Evolutionary conservation across 2,329 filamentous ascomycete species (phyloP).

Genomic region (Phialophora macrospora): DNA sequence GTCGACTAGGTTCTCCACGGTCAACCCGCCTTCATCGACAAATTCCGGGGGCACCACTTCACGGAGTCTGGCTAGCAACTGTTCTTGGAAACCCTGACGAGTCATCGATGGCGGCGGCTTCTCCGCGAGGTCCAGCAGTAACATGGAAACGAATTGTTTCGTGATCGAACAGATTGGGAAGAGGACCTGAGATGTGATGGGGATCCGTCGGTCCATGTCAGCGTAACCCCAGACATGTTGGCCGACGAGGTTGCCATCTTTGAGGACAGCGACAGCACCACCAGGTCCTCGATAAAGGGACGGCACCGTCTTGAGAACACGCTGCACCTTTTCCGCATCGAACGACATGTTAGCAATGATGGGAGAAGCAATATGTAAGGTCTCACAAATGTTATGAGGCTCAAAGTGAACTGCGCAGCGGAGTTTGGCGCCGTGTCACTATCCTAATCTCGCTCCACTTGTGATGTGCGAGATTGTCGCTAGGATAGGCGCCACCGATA

Average conservation of each 20-base stretch:
- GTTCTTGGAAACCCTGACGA: conserved; percentile 40
- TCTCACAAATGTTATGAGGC: neutral
- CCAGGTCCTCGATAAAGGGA: conserved; percentile 48
- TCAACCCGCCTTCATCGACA: conserved; percentile 42
- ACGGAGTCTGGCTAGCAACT: conserved; percentile 42
- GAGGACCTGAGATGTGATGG: conserved; percentile 45
- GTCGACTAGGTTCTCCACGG: conserved; percentile 47
- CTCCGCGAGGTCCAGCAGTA: conserved; percentile 46
- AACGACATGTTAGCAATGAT: conserved; percentile 14
- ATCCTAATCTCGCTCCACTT: no score
- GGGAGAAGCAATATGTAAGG: conserved; percentile 9
- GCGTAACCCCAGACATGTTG: conserved; percentile 53
- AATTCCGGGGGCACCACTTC: conserved; percentile 41
- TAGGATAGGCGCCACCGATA: no score
- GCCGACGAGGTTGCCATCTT: conserved; percentile 50
- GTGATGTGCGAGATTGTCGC: no score
- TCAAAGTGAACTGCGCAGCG: no score
- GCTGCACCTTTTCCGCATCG: conserved; percentile 14
- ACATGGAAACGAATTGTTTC: conserved; percentile 46
- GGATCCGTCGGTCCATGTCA: conserved; percentile 47
- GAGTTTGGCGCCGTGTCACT: no score
- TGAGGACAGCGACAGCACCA: conserved; percentile 50
- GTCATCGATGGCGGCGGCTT: conserved; percentile 42
- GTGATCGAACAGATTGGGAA: conserved; percentile 61
- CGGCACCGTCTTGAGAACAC: conserved; percentile 33